Percentiles rank a stretch among this genome's conserved stretches.
phyloP scores from a whole-genome alignment of 2,329 filamentous ascomycete genomes.

The Colletotrichum viniferum region DNA sequence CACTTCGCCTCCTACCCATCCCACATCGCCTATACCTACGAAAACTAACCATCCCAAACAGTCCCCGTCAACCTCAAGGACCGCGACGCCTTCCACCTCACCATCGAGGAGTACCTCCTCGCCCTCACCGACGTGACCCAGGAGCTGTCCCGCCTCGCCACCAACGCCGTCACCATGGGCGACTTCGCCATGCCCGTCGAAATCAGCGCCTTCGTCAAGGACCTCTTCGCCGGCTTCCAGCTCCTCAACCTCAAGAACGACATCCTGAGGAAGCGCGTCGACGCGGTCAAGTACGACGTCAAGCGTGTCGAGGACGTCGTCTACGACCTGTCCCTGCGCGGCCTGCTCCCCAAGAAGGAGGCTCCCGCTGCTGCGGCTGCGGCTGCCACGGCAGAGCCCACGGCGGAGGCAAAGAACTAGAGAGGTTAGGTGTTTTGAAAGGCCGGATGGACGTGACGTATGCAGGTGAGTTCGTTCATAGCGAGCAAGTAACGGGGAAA shows the following conservation, averaged over 20 bases:
- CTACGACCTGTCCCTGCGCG: slow-evolving; percentile 89
- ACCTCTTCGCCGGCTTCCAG: slow-evolving; percentile 95
- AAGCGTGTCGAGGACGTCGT: slow-evolving; percentile 99
- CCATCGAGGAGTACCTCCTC: slow-evolving; percentile 95
- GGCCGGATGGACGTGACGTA: not conserved
- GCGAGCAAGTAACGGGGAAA: not conserved
- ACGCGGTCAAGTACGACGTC: slow-evolving; percentile 95
- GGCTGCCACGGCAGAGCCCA: not conserved
- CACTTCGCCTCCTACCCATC: not conserved
- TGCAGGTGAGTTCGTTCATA: not conserved
- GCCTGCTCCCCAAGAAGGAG: slow-evolving; percentile 63
- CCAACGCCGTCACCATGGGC: slow-evolving; percentile 91
- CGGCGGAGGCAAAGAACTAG: not conserved
- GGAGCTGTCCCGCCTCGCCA: slow-evolving; percentile 87
- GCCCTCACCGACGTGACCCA: slow-evolving; percentile 86
- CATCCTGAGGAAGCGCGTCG: slow-evolving; percentile 81
- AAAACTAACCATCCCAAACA: slow-evolving; percentile 33
- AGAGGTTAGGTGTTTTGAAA: fast-evolving
- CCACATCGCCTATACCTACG: not conserved
- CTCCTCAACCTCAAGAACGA: slow-evolving; percentile 98
- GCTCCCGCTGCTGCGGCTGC: not conserved
- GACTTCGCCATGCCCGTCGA: slow-evolving; percentile 85
- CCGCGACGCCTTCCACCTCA: slow-evolving; percentile 89
- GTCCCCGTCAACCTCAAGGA: slow-evolving; percentile 93
- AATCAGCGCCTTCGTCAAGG: slow-evolving; percentile 92